Evolutionary conservation across 225 moss, liverwort and hornwort genomes (phyloP).

Genomic region (Pseudisothecium myosuroides): DNA sequence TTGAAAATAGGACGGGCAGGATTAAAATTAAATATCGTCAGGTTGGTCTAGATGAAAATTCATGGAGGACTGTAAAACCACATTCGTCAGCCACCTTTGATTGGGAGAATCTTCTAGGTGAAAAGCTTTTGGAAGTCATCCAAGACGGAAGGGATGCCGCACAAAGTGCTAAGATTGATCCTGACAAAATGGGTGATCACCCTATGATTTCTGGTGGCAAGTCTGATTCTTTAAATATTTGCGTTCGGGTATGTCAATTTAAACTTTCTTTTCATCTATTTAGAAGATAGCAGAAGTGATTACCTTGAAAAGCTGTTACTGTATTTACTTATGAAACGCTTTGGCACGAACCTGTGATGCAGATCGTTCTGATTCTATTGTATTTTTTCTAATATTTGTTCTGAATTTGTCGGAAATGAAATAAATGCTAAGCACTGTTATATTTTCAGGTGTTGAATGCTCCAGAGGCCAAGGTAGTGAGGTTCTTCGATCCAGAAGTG

Average conservation of each 20-base stretch:
- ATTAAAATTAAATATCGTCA: constrained; percentile 54
- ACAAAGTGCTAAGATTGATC: constrained; percentile 19
- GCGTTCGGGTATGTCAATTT: constrained; percentile 22
- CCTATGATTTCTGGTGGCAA: constrained; percentile 12
- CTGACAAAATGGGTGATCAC: constrained; percentile 55
- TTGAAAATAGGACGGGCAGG: constrained; percentile 63
- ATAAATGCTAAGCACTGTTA: not conserved
- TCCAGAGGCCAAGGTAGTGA: constrained; percentile 52
- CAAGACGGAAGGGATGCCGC: constrained; percentile 19
- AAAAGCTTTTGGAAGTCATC: constrained; percentile 54
- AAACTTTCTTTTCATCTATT: not conserved
- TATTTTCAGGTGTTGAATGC: constrained; percentile 44
- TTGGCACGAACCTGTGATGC: not conserved
- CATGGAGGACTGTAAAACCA: constrained; percentile 54
- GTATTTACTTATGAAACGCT: not conserved
- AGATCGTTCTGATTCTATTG: not conserved
- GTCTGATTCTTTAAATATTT: constrained; percentile 15
- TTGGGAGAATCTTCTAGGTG: constrained; percentile 65
- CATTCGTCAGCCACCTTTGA: constrained; percentile 62
- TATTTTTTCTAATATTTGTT: not conserved
- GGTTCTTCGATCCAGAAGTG: constrained; percentile 54
- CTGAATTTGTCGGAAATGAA: not conserved
- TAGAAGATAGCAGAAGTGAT: not conserved
- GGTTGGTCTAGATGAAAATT: constrained; percentile 43
- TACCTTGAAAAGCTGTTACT: not conserved